A percentile compares a stretch with the other conserved stretches of the same genome.
These are phyloP conservation scores for Brassica hybrid DNA, from an alignment of 441 rosid genomes.

Conservation along the genomic window DNA sequence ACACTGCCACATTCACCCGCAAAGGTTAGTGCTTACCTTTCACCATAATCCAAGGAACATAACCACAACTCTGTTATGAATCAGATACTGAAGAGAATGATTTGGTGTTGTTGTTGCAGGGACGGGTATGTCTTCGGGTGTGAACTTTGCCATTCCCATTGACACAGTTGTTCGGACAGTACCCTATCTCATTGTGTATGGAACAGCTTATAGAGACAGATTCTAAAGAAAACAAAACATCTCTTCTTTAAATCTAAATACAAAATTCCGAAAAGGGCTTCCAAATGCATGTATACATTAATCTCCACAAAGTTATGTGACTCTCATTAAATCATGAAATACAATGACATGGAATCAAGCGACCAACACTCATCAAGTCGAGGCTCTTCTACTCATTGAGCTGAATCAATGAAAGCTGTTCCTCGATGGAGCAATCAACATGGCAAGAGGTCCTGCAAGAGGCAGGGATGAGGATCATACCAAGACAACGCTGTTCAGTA, in stretches of 20 bases:
- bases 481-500: slow-evolving; percentile 62
- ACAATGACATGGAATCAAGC: slow-evolving; percentile 12
- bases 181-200: slow-evolving; percentile 80
- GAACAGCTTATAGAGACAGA: slow-evolving; percentile 83
- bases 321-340: slow-evolving; percentile 3
- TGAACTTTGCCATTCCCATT: slow-evolving; percentile 73
- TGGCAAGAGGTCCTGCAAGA: slow-evolving; percentile 83
- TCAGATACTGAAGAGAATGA: no score
- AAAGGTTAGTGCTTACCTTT: slow-evolving; percentile 28
- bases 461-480: slow-evolving; percentile 77
- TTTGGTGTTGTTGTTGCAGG: background rate
- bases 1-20: slow-evolving; percentile 83
- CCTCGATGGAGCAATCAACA: slow-evolving; percentile 82
- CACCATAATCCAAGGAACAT: background rate
- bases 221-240: slow-evolving; percentile 43
- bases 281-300: background rate
- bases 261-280: background rate
- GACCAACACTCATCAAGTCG: slow-evolving; percentile 12
- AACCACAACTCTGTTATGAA: background rate
- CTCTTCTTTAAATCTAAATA: slow-evolving; percentile 5
- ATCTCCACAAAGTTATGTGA: slow-evolving; percentile 17
- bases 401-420: slow-evolving; percentile 68
- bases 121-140: slow-evolving; percentile 1
- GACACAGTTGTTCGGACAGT: slow-evolving; percentile 71
- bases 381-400: slow-evolving; percentile 41